These are phyloP conservation scores for Malus hybrid DNA, from an alignment of 331 rosid species.

Conservation along the genomic window DNA sequence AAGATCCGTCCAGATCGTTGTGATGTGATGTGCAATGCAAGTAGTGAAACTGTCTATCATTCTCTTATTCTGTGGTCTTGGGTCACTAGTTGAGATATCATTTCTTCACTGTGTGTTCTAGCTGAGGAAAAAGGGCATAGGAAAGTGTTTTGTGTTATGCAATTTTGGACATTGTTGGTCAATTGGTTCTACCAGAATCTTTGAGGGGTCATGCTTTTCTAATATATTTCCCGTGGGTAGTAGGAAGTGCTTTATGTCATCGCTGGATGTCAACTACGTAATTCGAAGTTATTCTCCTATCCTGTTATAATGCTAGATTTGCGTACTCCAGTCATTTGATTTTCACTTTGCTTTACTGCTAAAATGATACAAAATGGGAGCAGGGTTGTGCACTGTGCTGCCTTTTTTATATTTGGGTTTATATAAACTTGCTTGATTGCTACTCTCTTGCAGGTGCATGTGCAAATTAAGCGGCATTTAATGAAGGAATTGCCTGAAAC, in stretches of 20 bases:
- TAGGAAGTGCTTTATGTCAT: neutral
- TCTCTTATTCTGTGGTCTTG: neutral
- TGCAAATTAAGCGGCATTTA: constrained; percentile 76
- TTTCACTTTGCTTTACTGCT: neutral
- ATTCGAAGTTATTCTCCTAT: neutral
- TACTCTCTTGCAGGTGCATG: constrained; percentile 57
- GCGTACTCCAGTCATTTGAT: neutral
- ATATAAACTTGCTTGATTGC: neutral
- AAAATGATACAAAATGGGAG: neutral
- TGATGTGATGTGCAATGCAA: neutral
- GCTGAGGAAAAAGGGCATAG: too few species aligned
- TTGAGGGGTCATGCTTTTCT: neutral
- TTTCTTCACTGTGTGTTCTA: too few species aligned
- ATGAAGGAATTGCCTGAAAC: constrained; percentile 80
- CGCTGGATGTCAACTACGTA: neutral
- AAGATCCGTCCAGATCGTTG: neutral
- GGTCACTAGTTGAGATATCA: neutral
- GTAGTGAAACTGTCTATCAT: neutral
- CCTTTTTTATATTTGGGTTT: neutral
- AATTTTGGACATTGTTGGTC: too few species aligned
- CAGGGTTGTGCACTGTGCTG: neutral
- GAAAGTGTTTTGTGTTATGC: too few species aligned
- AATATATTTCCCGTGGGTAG: neutral
- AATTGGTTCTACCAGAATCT: neutral
- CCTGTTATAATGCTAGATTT: neutral